Evolutionary conservation across 345 rosid species (phyloP).

Genomic region (Euphorbia lathyris): DNA sequence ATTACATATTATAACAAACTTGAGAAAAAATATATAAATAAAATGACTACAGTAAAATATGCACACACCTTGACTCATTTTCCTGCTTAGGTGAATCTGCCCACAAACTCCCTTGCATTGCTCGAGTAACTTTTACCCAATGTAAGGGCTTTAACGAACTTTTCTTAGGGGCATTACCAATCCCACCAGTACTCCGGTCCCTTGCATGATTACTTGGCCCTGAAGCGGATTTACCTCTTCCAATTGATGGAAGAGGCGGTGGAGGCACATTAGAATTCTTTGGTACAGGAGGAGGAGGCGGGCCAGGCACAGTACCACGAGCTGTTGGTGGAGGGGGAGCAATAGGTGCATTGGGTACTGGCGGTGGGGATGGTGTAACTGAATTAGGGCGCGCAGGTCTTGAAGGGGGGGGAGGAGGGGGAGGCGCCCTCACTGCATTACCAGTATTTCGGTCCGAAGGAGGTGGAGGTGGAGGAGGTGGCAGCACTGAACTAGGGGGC

Average conservation of each 20-base stretch:
- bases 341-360: conserved; percentile 50
- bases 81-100: conserved; percentile 89
- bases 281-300: conserved; percentile 49
- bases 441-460: background rate
- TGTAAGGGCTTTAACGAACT: conserved; percentile 77
- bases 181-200: conserved; percentile 51
- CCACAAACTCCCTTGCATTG: conserved; percentile 94
- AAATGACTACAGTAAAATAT: conserved; percentile 8
- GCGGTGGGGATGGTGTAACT: conserved; percentile 45
- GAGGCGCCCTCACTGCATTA: background rate
- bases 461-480: conserved; percentile 21
- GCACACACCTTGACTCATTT: conserved; percentile 64
- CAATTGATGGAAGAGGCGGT: conserved; percentile 68
- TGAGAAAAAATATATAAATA: background rate
- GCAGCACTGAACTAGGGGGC: conserved; percentile 9
- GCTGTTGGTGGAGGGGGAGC: conserved; percentile 59
- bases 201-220: conserved; percentile 45
- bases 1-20: background rate
- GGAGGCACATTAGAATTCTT: conserved; percentile 58
- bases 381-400: conserved; percentile 15
- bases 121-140: conserved; percentile 95
- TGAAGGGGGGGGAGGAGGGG: conserved; percentile 32
- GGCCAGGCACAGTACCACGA: conserved; percentile 32
- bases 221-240: conserved; percentile 52
- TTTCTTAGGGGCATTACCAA: conserved; percentile 57